Evolutionary conservation across 805 yeast species (phyloP).

Genomic region (Wickerhamomyces bovis): DNA sequence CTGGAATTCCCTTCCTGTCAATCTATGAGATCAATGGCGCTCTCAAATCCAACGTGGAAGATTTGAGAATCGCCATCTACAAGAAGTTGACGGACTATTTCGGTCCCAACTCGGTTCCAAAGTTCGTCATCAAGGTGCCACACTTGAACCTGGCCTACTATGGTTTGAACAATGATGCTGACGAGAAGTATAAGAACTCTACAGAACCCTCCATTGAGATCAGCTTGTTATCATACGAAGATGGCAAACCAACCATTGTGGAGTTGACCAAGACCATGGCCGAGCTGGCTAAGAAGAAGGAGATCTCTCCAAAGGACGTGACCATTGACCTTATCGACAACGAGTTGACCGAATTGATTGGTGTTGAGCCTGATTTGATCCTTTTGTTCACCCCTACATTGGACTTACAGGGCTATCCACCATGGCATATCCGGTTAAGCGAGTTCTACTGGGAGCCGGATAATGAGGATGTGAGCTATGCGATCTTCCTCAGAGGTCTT

Average conservation of each 20-base stretch:
- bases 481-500: constrained; percentile 75
- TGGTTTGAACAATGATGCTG: constrained; percentile 30
- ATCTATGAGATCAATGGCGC: constrained; percentile 78
- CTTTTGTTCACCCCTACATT: constrained; percentile 80
- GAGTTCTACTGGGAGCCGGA: constrained; percentile 92
- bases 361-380: constrained; percentile 88
- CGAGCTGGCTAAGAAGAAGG: constrained; percentile 57
- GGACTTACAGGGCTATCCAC: constrained; percentile 92
- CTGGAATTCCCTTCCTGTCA: constrained; percentile 69
- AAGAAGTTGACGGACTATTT: constrained; percentile 63
- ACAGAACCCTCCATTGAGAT: constrained; percentile 47
- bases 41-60: constrained; percentile 48
- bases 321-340: constrained; percentile 70
- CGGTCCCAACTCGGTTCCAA: constrained; percentile 65
- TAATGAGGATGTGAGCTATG: constrained; percentile 72
- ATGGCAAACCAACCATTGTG: constrained; percentile 87
- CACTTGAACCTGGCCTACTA: constrained; percentile 49
- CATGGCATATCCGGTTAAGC: constrained; percentile 91
- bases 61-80: constrained; percentile 49
- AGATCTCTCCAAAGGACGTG: constrained; percentile 59
- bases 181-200: constrained; percentile 28
- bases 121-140: constrained; percentile 57
- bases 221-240: constrained; percentile 62
- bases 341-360: constrained; percentile 68
- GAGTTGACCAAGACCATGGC: constrained; percentile 84